Percentiles rank a stretch among this genome's conserved stretches.
Conservation (phyloP, 208 protist species). For the Crithidia expoeki region DNA sequence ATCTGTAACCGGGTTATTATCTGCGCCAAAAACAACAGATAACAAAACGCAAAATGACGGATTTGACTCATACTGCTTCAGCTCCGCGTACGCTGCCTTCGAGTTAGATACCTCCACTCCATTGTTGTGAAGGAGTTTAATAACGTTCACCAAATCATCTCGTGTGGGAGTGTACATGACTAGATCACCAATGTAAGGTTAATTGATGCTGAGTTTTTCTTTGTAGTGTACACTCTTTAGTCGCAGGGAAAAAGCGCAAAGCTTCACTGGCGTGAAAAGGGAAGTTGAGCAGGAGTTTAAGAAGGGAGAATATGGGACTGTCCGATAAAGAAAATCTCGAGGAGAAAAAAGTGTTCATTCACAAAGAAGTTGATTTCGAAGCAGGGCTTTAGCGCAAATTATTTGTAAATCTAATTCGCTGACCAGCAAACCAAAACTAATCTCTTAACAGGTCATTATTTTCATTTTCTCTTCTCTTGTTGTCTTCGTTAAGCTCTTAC, state of each 20-base stretch:
- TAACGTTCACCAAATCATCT: constrained; percentile 69
- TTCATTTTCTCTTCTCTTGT: too few species aligned
- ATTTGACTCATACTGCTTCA: constrained; percentile 84
- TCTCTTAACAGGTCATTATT: too few species aligned
- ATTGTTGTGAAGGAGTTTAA: constrained; percentile 84
- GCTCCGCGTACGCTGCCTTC: constrained; percentile 76
- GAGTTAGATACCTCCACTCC: constrained; percentile 83
- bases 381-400: too few species aligned
- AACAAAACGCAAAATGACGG: constrained; percentile 82
- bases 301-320: too few species aligned
- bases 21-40: constrained; percentile 61
- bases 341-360: too few species aligned
- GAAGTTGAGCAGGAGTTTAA: not conserved
- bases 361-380: too few species aligned
- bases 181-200: not conserved
- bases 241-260: too few species aligned
- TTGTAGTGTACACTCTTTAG: too few species aligned
- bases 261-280: not conserved
- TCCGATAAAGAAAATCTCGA: too few species aligned
- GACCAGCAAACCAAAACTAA: too few species aligned
- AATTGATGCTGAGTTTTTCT: not conserved
- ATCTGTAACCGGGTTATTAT: constrained; percentile 54
- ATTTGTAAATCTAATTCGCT: too few species aligned
- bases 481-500: too few species aligned
- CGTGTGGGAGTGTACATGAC: constrained; percentile 52